Base-by-base conservation (phyloP, 371 early-diverging fungal species). In the Mucor ambiguus region DNA sequence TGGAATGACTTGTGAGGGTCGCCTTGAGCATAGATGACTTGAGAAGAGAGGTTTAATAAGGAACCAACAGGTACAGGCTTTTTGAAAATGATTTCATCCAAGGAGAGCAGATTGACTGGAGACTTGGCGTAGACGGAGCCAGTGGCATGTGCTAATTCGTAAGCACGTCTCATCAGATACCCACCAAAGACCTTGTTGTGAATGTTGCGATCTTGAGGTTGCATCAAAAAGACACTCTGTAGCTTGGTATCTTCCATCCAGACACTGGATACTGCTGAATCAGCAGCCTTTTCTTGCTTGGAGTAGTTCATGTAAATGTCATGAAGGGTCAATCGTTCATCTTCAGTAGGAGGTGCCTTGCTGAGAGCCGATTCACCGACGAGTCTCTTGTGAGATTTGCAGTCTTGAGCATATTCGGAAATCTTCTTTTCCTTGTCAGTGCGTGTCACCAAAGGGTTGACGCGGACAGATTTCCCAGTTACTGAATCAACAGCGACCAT, bases 101-200 rank as follows among this genome's bases (percentile, higher is more conserved):
- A 81, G 4, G 95, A 89, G 20, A 91, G 71, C 48, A 93, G 86
- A 0, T 58, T 74, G 12, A 77, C 74, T 4, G 84, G 81, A 9
- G 81, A 70, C 14, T 84, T 79, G 33, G 85, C 77, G 57, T 87
- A 92, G 9, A 93, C 70, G 2, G 85, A 80, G 1, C 89, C 93
- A 43, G 89, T 89, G 22, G 91, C 82, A 78, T 85, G 92, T 4
- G 92, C 94, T 1, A 97, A 81, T 68, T 93, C 92, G 64, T 86
- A 91, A 4, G 92, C 93, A 29, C 90, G 78, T 56, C 88, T 87
- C 91, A 92, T 90, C 33, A 69, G 44, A 58, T 88, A 90, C 22
- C 92, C 92, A 63, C 97, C 98, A 87, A 97, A 97, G 22, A 97
- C 91, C 72, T 90, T 92, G 70, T 92, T 87, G 72, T 97, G 95